phyloP scores from a whole-genome alignment of 2,329 filamentous ascomycete species.

The Claviceps capensis region DNA sequence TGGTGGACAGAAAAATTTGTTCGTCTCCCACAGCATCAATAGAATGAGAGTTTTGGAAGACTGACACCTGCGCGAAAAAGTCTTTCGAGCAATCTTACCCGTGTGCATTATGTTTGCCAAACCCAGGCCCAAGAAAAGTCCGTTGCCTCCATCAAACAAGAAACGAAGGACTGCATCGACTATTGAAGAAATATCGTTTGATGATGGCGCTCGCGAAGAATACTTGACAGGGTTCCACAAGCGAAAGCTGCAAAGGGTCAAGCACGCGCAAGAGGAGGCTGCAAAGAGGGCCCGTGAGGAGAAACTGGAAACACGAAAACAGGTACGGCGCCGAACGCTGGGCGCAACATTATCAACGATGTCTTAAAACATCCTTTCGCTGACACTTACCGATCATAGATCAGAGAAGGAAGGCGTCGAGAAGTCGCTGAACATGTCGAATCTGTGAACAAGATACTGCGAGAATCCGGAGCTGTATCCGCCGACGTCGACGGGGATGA shows the following conservation, averaged over 20 bases:
- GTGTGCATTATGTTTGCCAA: constrained; percentile 34
- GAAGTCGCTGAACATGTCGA: constrained; percentile 74
- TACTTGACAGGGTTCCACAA: constrained; percentile 96
- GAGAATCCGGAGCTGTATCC: constrained; percentile 37
- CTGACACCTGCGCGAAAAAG: background rate
- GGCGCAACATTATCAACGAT: background rate
- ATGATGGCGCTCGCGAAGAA: constrained; percentile 64
- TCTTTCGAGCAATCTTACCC: background rate
- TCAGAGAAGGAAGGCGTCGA: constrained; percentile 68
- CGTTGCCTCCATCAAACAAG: constrained; percentile 47
- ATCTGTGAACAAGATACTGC: constrained; percentile 57
- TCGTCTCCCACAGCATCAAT: background rate
- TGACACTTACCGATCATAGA: constrained; percentile 30
- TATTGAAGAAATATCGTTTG: constrained; percentile 76
- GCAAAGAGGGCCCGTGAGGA: constrained; percentile 67
- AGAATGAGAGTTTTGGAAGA: background rate
- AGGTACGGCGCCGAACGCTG: constrained; percentile 40
- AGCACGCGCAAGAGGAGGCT: constrained; percentile 72
- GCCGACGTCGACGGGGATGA: constrained; percentile 22
- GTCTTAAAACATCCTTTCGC: background rate
- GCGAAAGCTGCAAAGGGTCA: constrained; percentile 74
- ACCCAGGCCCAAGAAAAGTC: constrained; percentile 43
- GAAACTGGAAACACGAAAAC: constrained; percentile 56
- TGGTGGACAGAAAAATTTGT: background rate
- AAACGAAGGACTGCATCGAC: constrained; percentile 47